phyloP scores from a whole-genome alignment of 371 early-diverging fungal species.

The Mucor racemosus region DNA sequence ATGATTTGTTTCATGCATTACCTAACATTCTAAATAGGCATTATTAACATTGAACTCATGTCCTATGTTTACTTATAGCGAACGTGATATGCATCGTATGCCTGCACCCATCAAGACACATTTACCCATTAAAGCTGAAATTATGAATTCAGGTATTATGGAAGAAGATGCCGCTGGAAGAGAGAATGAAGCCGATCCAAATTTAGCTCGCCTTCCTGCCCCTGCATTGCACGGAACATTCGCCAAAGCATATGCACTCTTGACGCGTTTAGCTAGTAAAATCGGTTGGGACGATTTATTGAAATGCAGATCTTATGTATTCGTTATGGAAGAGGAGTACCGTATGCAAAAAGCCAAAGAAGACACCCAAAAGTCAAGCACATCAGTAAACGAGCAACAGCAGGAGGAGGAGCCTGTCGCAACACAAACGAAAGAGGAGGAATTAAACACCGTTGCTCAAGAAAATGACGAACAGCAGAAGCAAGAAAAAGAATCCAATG shows the following conservation, averaged over 20 bases:
- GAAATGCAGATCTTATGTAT: constrained; percentile 80
- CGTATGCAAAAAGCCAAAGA: constrained; percentile 73
- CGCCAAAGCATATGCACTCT: constrained; percentile 80
- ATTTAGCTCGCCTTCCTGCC: constrained; percentile 82
- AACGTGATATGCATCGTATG: constrained; percentile 90
- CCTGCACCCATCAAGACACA: constrained; percentile 85
- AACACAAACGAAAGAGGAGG: not conserved
- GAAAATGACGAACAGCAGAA: not conserved
- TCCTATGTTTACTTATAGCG: constrained; percentile 95
- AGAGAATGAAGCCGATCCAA: constrained; percentile 64
- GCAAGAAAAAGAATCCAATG: not conserved
- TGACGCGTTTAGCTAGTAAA: constrained; percentile 78
- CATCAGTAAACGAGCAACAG: constrained; percentile 17
- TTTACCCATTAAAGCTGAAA: constrained; percentile 77
- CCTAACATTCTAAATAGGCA: constrained; percentile 54
- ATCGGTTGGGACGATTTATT: constrained; percentile 97
- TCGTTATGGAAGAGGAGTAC: constrained; percentile 99
- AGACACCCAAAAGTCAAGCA: constrained; percentile 53
- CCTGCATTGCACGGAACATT: constrained; percentile 92
- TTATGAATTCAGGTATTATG: constrained; percentile 58
- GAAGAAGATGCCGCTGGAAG: constrained; percentile 76
- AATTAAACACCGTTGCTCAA: not conserved
- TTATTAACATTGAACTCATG: constrained; percentile 94
- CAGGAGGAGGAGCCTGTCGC: not conserved
- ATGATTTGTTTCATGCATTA: not conserved